A percentile compares a stretch with the other conserved stretches of the same genome.
These are phyloP conservation scores for Fusarium longipes DNA, from an alignment of 2,329 filamentous ascomycete species.

Conservation along the genomic window DNA sequence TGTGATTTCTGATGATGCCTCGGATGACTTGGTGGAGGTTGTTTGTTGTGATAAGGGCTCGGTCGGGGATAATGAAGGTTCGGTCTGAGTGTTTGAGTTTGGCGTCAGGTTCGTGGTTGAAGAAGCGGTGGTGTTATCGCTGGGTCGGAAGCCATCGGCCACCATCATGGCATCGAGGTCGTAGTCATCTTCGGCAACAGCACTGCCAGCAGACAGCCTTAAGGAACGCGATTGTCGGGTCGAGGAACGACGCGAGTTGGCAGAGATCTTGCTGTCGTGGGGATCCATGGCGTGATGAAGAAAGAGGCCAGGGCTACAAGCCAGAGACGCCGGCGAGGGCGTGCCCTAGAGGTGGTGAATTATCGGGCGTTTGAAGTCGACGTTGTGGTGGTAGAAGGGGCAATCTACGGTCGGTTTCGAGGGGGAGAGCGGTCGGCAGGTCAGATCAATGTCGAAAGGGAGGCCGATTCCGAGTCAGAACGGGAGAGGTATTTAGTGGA, in stretches of 20 bases:
- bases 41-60: conserved; percentile 30
- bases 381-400: conserved; percentile 33
- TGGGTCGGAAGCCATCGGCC: conserved; percentile 64
- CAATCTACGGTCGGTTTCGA: conserved; percentile 16
- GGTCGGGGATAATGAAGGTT: conserved; percentile 10
- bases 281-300: conserved; percentile 54
- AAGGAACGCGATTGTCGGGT: conserved; percentile 57
- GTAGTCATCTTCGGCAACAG: conserved; percentile 58
- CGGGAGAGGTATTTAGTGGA: conserved; percentile 3
- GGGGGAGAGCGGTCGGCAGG: conserved; percentile 16
- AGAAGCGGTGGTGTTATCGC: conserved; percentile 25
- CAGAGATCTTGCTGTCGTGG: conserved; percentile 53
- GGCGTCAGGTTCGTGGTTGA: conserved; percentile 30
- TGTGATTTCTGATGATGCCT: conserved; percentile 38
- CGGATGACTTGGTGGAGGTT: conserved; percentile 18
- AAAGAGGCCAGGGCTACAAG: conserved; percentile 40
- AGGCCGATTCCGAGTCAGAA: conserved; percentile 15
- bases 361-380: conserved; percentile 29
- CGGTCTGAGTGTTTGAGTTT: conserved; percentile 36
- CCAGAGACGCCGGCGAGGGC: conserved; percentile 44
- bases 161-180: conserved; percentile 63
- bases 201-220: conserved; percentile 50
- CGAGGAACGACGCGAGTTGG: conserved; percentile 57
- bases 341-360: conserved; percentile 39
- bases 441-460: conserved; percentile 25